Evolutionary conservation across 768 basidiomycete genomes (phyloP), one percentile per base, ranked within the genome.

Genomic region (Phylloporus sp.): DNA sequence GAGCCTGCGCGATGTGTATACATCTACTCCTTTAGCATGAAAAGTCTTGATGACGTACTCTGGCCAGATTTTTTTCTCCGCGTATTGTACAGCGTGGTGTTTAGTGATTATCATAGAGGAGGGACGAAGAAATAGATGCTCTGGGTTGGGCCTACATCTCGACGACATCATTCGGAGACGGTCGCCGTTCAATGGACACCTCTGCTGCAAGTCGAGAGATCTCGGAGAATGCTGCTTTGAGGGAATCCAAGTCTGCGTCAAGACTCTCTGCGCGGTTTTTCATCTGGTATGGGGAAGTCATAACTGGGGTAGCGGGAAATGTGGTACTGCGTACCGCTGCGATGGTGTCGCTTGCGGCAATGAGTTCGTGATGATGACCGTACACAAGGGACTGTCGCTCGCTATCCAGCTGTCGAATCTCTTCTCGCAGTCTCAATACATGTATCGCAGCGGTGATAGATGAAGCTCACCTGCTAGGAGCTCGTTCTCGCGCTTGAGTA

Each of bases 291-390:
- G 35, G 0, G 9, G 26, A 43, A 26, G 43, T 54, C 27, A 33
- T 13, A 41, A 36, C 18, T 20, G 49, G 35, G 33, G 26, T 2
- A 38, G 28, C n/a, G 7, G 5, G 42, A 24, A 50, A 39, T 35
- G 28, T 23, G 24, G 38, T 20, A 33, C 11, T 26, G 56, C 82
- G 17, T 66, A 92, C 90, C 6, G 84, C 81, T 49, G 84, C 81
- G 53, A 96, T 95, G 9, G 93, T 95, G 57, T 92, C 89, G 49
- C 86, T 90, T 3, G 93, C 93, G 1, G 90, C 89, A 41, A 96
- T 93, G 17, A 96, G 82, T 54, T 96, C 93, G 49, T 93, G 90
- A 58, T 96, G 93, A 60, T 94, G 92, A 57, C 94, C 92, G 62
- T 96, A 96, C 10, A 96, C 92, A 35, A 96, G 72, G 9, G 87